Conservation (phyloP, 805 yeast species). For the Saccharomycopsis olivae region DNA sequence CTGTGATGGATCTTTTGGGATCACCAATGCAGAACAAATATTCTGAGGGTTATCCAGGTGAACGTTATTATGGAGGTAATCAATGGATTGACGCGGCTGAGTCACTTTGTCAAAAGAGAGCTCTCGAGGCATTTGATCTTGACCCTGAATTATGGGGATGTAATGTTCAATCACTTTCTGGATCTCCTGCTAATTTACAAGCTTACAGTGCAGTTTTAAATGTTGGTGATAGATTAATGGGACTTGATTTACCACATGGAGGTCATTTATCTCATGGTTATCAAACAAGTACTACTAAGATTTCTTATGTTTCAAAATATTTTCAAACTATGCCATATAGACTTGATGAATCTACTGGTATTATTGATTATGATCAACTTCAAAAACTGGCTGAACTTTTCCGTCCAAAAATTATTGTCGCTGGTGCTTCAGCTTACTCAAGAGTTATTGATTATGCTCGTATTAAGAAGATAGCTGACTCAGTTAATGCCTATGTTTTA, state of each 20-base stretch:
- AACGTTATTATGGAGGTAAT: conserved; percentile 97
- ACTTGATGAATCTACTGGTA: conserved; percentile 82
- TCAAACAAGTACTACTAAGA: conserved; percentile 84
- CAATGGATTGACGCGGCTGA: conserved; percentile 94
- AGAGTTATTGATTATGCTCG: conserved; percentile 93
- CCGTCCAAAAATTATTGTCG: conserved; percentile 94
- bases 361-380: conserved; percentile 91
- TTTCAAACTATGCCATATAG: conserved; percentile 99
- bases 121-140: conserved; percentile 77
- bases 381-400: conserved; percentile 83
- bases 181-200: conserved; percentile 96
- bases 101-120: conserved; percentile 86
- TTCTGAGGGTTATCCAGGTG: conserved; percentile 99
- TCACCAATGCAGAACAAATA: conserved; percentile 98
- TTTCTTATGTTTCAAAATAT: conserved; percentile 91
- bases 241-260: conserved; percentile 96
- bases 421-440: conserved; percentile 98
- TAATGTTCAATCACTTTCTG: conserved; percentile 91
- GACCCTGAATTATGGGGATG: conserved; percentile 91
- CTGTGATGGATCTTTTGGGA: conserved; percentile 94
- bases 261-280: conserved; percentile 98
- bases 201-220: conserved; percentile 93
- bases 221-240: conserved; percentile 96
- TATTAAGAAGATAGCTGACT: conserved; percentile 94
- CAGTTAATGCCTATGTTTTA: conserved; percentile 92